phyloP scores from a whole-genome alignment of 2,329 filamentous ascomycete genomes.

The Blastomyces percursus region DNA sequence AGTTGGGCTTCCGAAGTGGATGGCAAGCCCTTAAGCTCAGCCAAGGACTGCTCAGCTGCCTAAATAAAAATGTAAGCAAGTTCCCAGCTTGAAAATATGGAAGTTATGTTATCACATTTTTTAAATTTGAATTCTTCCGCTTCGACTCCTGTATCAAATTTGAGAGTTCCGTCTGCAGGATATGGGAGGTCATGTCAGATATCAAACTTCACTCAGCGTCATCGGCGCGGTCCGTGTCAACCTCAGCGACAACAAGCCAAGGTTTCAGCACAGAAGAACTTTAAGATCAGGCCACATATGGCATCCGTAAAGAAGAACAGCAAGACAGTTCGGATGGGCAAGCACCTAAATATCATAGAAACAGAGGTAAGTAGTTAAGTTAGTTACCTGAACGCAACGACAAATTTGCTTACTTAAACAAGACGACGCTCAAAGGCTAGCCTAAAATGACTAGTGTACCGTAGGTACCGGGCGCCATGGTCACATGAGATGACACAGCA shows the following conservation, averaged over 20 bases:
- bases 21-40: constrained; percentile 70
- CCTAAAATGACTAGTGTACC: not conserved
- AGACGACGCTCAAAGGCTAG: not conserved
- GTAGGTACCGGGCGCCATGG: not conserved
- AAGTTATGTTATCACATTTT: constrained; percentile 43
- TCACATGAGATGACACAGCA: constrained; percentile 4
- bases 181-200: constrained; percentile 73
- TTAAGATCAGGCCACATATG: not conserved
- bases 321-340: not conserved
- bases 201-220: not conserved
- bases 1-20: constrained; percentile 66
- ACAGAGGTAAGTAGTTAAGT: not conserved
- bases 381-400: not conserved
- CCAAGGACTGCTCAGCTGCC: constrained; percentile 88
- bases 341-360: not conserved
- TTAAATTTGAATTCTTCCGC: constrained; percentile 80
- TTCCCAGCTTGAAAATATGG: not conserved
- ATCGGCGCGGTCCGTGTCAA: not conserved
- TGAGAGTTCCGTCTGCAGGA: constrained; percentile 75
- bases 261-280: not conserved
- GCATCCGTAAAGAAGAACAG: not conserved
- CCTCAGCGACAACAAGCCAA: not conserved
- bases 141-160: constrained; percentile 94
- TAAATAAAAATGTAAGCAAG: constrained; percentile 30
- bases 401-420: not conserved